Evolutionary conservation across 495 filamentous ascomycete species (phyloP), one percentile per base, ranked within the genome.

Genomic region (Chaetomidium leptoderma): DNA sequence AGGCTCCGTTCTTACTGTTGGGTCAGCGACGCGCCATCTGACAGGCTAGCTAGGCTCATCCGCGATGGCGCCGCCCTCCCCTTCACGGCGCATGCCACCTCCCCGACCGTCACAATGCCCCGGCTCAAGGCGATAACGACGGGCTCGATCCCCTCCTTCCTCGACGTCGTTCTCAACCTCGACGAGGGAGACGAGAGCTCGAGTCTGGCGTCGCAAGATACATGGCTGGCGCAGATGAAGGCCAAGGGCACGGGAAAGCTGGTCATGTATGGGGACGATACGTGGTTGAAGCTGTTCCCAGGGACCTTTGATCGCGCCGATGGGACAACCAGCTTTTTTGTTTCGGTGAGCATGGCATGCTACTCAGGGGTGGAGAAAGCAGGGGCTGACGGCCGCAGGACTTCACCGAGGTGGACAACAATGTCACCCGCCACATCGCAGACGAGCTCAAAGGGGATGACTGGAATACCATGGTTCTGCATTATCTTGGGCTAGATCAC

Each of bases 41-140:
- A 51, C 27, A 0, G 10, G 9, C 32, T n/a, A 2, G 6, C 36
- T 63, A 98, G 93, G 61, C 74, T 98, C 54, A 96, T 99, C 63
- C 81, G 83, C 60, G 75, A 79, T 66, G 95, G 93, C 35, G 78
- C 79, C 53, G 93, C 93, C 6, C 75, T 97, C 26, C 93, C 93
- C 23, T 99, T 95, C 66, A 97, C 93, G 16, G 92, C 92, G 26
- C 88, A 96, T 81, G 93, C 93, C n/a, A 87, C 87, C 9, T 89
- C 95, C 40, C 93, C 93, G 10, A 99, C 93, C 16, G 92, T 99
- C 60, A 99, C 93, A 23, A 96, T 99, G 95, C 93, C 93, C 53
- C 85, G 93, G 29, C 81, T 99, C 61, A 99, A 99, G 74, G 92
- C 95, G 19, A 91, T 99, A 49, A 97, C 93, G 4, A 97, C 95